Evolutionary conservation across 2,329 filamentous ascomycete species (phyloP), one percentile per base, ranked within the genome.

Genomic region (Diaporthe vaccinii): DNA sequence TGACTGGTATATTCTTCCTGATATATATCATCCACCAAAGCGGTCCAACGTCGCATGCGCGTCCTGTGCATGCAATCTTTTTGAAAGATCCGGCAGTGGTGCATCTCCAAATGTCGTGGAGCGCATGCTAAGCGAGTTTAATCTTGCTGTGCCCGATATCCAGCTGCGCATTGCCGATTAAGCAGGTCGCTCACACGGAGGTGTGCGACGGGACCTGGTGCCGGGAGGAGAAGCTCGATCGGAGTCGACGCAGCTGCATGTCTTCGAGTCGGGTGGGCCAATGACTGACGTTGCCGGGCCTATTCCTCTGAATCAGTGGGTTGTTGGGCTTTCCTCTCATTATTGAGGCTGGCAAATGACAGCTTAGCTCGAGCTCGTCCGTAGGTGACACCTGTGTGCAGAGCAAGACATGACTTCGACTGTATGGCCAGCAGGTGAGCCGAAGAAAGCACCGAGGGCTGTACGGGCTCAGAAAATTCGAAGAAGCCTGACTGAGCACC

Each of bases 41-140:
- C 67, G 34, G 72, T 76, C 25, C 31, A 41, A 76, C 72, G 72
- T 74, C 75, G 28, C 67, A 74, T 76, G 59, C 72, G 59, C 39
- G 51, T 34, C 41, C 28, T 74, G 71, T 39, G 55, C 58, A 65
- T 73, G 71, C 46, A 51, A 46, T 61, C 28, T 65, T 36, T 31
- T 39, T n/a, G 12, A 72, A 41, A 69, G 58, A 68, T 62, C 75
- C 75, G 67, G 74, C 31, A 72, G 59, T 67, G 67, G 46, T 74
- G 72, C 41, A 68, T 22, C 28, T 31, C 49, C 12, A 49, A 31
- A 58, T 73, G 53, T 34, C 41, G 39, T 44, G 59, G 62, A 73
- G 57, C 55, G 49, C 69, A 57, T 69, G 75, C 68, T 76, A 76
- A 76, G 75, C 75, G 75, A 76, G 53, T 51, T 28, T 49, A 46